Evolutionary conservation across 73 alveolate species (phyloP).

Genomic region (Symbiodinium pilosum): DNA sequence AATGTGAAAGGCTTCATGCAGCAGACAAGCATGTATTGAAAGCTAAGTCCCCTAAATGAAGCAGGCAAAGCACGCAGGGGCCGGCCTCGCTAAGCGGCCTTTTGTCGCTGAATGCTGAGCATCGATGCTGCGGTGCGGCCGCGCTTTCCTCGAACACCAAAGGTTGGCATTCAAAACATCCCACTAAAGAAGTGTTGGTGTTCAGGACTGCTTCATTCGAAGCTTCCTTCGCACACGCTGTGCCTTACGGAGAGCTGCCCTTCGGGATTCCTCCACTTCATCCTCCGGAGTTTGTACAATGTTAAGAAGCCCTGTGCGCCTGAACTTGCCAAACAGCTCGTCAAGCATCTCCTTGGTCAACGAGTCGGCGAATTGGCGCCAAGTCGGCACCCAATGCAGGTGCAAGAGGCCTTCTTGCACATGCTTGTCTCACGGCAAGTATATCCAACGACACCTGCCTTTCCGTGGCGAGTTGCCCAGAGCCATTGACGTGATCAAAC

Average conservation of each 20-base stretch:
- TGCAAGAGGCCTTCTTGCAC: neutral
- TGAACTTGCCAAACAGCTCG: neutral
- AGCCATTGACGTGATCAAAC: neutral
- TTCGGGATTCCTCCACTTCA: neutral
- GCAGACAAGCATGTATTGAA: neutral
- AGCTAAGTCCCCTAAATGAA: too few species aligned
- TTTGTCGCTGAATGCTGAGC: neutral
- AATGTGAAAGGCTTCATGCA: too few species aligned
- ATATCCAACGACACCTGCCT: slow-evolving; percentile 12
- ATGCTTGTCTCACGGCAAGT: neutral
- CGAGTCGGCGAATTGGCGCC: slow-evolving; percentile 9
- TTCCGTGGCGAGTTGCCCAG: slow-evolving; percentile 17
- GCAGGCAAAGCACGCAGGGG: too few species aligned
- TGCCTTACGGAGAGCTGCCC: neutral
- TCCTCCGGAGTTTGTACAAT: neutral
- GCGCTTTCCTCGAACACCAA: neutral
- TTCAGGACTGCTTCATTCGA: neutral
- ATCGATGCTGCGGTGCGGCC: neutral
- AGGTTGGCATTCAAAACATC: neutral
- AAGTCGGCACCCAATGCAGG: slow-evolving; percentile 13
- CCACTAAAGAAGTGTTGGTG: neutral
- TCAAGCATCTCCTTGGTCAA: slow-evolving; percentile 33
- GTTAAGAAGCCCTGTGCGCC: neutral
- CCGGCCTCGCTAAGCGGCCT: too few species aligned
- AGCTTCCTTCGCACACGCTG: neutral